Percentiles rank a stretch among this genome's conserved stretches.
These are phyloP conservation scores for Suillus ampliporus DNA, from an alignment of 768 basidiomycete genomes.

Conservation along the genomic window DNA sequence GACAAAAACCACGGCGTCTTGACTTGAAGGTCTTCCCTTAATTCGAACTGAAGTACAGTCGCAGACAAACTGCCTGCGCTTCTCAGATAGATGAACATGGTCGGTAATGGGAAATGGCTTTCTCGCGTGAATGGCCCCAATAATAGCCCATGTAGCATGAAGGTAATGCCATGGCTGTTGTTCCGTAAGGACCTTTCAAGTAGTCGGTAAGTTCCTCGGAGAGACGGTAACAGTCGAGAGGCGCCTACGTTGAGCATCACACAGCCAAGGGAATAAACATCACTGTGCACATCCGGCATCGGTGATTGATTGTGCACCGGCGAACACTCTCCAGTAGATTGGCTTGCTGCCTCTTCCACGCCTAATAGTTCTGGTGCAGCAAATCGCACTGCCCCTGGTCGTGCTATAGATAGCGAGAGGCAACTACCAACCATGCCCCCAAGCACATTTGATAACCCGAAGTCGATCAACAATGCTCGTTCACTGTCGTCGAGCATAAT, in stretches of 20 bases:
- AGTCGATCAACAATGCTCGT: constrained; percentile 47
- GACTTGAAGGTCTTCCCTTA: neutral
- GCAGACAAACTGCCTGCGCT: neutral
- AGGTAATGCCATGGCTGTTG: neutral
- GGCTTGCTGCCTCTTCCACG: neutral
- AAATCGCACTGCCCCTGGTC: constrained; percentile 45
- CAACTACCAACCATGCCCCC: constrained; percentile 36
- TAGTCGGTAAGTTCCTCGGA: neutral
- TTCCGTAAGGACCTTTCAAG: neutral
- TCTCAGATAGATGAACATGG: neutral
- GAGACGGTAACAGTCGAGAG: constrained; percentile 33
- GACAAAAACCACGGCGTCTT: neutral
- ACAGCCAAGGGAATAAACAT: constrained; percentile 51
- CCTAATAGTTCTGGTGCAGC: constrained; percentile 46
- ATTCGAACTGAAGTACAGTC: neutral
- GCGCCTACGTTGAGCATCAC: constrained; percentile 28
- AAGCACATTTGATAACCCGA: constrained; percentile 47
- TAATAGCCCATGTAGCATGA: neutral
- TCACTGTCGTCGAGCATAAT: constrained; percentile 43
- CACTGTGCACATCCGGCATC: constrained; percentile 27
- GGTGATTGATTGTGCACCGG: neutral
- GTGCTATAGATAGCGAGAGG: neutral
- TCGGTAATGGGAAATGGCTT: neutral
- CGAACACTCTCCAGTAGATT: neutral
- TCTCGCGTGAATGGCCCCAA: neutral